Evolutionary conservation across 208 protist species (phyloP).

Genomic region (Leishmania martiniquensis): DNA sequence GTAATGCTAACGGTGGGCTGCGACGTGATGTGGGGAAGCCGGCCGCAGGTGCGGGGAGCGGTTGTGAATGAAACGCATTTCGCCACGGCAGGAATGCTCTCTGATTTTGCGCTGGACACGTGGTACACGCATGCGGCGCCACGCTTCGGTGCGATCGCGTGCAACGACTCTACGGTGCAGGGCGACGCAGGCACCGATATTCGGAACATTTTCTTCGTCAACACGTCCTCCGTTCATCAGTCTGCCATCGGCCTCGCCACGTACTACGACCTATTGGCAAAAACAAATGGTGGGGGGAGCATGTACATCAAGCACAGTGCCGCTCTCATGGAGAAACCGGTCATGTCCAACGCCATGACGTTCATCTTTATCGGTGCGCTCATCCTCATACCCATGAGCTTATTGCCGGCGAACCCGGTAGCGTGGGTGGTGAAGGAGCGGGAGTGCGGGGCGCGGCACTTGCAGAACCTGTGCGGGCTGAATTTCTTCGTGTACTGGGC

Average conservation of each 20-base stretch:
- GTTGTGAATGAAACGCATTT: too few relatives aligned
- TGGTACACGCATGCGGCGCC: conserved; percentile 21
- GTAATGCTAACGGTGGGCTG: too few relatives aligned
- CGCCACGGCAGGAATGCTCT: too few relatives aligned
- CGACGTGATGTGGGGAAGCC: too few relatives aligned
- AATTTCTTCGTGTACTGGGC: conserved; percentile 58
- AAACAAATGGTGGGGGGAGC: not conserved
- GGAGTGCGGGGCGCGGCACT: conserved; percentile 53
- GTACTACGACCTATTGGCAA: conserved; percentile 19
- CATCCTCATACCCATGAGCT: conserved; percentile 64
- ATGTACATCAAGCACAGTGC: not conserved
- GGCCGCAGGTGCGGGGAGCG: too few relatives aligned
- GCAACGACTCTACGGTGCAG: not conserved
- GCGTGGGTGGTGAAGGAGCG: conserved; percentile 76
- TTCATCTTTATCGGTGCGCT: conserved; percentile 37
- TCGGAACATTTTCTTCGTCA: conserved; percentile 28
- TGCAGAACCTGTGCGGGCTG: conserved; percentile 72
- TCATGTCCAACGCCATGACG: conserved; percentile 4
- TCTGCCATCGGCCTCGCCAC: conserved; percentile 42
- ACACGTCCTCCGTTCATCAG: conserved; percentile 50
- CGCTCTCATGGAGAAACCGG: not conserved
- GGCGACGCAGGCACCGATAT: conserved; percentile 1
- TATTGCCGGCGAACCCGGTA: conserved; percentile 56
- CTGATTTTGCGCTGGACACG: too few relatives aligned
- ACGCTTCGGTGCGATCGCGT: not conserved